Evolutionary conservation across 257 asterid species (phyloP).

Genomic region (Petunia axillaris): DNA sequence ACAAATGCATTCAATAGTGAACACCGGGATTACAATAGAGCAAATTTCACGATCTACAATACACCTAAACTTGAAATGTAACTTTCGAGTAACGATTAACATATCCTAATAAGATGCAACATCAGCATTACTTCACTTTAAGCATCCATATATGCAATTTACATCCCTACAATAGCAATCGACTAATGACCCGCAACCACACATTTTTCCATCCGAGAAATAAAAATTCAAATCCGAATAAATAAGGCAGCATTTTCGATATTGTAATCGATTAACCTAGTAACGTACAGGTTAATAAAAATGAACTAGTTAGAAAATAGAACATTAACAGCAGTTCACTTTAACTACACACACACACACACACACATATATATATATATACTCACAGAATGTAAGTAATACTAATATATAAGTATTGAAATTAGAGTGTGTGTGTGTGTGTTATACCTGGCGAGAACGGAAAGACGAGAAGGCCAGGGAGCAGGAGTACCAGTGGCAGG

Average conservation of each 20-base stretch:
- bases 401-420: conserved; percentile 6
- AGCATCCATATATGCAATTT: no score
- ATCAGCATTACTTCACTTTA: background rate
- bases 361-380: no score
- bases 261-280: no score
- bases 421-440: background rate
- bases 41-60: background rate
- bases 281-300: no score
- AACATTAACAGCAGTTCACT: no score
- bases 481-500: conserved; percentile 93
- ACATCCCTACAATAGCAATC: no score
- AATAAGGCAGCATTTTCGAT: no score
- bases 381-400: no score
- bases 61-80: background rate
- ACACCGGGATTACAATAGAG: background rate
- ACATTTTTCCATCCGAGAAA: no score
- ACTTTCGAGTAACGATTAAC: background rate
- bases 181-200: no score
- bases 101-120: background rate
- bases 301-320: no score
- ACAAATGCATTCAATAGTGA: background rate
- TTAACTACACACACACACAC: background rate
- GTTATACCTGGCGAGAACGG: conserved; percentile 73
- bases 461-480: conserved; percentile 93
- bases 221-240: no score